Conservation (phyloP, 805 yeast genomes). For the Sporopachydermia lactativora region DNA sequence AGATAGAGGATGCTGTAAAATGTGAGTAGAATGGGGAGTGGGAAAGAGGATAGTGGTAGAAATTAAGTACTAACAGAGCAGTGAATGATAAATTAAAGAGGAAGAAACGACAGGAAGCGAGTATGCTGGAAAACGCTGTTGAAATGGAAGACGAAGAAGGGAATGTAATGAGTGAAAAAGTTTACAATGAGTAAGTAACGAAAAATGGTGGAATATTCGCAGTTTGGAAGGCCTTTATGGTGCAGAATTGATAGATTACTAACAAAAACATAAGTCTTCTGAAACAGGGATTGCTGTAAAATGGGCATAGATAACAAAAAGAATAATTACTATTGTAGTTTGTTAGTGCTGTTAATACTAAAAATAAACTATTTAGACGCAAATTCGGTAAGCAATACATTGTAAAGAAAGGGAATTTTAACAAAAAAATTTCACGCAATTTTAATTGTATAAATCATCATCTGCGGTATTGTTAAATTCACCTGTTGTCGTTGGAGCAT, state of each 20-base stretch:
- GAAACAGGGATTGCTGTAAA: conserved; percentile 1
- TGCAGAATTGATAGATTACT: background rate
- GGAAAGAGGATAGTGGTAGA: background rate
- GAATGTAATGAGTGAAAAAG: conserved; percentile 76
- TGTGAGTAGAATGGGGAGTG: conserved; percentile 7
- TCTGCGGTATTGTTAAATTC: conserved; percentile 33
- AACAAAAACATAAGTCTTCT: background rate
- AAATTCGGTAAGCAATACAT: too few relatives aligned
- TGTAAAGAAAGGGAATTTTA: too few relatives aligned
- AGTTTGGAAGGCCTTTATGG: too few relatives aligned
- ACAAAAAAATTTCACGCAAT: too few relatives aligned
- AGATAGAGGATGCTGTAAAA: conserved; percentile 48
- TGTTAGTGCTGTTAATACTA: too few relatives aligned
- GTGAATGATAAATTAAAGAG: conserved; percentile 36
- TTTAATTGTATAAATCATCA: conserved; percentile 53
- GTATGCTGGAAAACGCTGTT: conserved; percentile 36
- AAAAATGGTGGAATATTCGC: too few relatives aligned
- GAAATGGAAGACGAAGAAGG: conserved; percentile 92
- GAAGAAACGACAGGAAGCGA: conserved; percentile 23
- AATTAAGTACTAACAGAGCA: conserved; percentile 11
- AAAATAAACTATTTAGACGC: too few relatives aligned
- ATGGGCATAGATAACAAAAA: too few relatives aligned
- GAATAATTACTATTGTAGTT: too few relatives aligned
- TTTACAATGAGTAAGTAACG: conserved; percentile 49
- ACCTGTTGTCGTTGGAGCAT: conserved; percentile 16